Evolutionary conservation across 108 stramenopile genomes (phyloP).

Genomic region (Stephanodiscus minutulus): DNA sequence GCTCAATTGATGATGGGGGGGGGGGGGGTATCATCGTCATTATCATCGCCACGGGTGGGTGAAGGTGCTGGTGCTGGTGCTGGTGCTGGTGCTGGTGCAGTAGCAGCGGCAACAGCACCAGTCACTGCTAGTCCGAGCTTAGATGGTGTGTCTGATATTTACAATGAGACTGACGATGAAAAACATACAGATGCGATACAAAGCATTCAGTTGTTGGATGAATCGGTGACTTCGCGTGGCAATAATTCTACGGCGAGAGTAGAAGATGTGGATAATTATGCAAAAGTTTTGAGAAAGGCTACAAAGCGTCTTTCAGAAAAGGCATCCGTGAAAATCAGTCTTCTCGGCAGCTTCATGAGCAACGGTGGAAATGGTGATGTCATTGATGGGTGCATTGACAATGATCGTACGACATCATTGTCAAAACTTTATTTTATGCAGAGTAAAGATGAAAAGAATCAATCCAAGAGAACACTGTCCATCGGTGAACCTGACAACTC

Average conservation of each 20-base stretch:
- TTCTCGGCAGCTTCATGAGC: no score
- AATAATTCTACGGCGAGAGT: neutral
- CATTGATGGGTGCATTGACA: neutral
- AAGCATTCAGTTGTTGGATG: neutral
- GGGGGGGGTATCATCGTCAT: neutral
- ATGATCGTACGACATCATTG: neutral
- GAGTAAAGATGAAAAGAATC: neutral
- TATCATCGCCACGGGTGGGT: neutral
- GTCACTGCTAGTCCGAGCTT: no score
- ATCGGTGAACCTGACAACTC: slow-evolving; percentile 15
- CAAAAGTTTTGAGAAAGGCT: neutral
- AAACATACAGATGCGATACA: neutral
- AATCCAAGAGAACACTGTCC: neutral
- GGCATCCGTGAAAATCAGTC: neutral
- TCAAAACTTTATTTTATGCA: neutral
- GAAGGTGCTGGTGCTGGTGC: slow-evolving; percentile 10
- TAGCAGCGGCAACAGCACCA: neutral
- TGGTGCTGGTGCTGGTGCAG: slow-evolving; percentile 4
- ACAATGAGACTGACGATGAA: neutral
- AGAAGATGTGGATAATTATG: neutral
- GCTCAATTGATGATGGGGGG: neutral
- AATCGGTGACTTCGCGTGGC: neutral
- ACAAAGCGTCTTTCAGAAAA: neutral
- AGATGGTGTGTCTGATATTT: no score
- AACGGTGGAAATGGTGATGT: neutral